phyloP scores from a whole-genome alignment of 2,329 filamentous ascomycete genomes.

The Trichoderma atrobrunneum region DNA sequence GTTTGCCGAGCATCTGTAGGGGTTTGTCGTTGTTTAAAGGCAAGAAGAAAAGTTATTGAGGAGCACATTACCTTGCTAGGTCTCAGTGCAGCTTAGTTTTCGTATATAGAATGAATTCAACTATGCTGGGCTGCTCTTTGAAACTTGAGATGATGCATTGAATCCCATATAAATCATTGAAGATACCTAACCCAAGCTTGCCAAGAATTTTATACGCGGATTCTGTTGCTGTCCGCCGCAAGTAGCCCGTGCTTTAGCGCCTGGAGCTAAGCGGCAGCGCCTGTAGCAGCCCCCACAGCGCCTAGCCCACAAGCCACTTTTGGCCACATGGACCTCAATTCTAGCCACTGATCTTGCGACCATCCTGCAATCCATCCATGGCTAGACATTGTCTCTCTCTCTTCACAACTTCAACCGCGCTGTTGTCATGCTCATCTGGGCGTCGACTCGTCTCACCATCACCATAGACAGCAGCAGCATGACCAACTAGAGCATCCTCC shows the following conservation, averaged over 20 bases:
- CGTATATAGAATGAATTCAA: not conserved
- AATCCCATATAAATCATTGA: not conserved
- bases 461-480: not conserved
- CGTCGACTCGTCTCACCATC: not conserved
- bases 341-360: not conserved
- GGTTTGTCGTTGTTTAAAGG: not conserved
- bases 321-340: slow-evolving; percentile 12
- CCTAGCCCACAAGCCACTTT: slow-evolving; percentile 5
- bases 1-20: slow-evolving; percentile 55
- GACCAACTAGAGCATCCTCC: not conserved
- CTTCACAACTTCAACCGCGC: not conserved
- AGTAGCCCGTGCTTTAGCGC: not conserved
- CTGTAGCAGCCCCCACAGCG: not conserved
- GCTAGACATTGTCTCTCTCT: not conserved
- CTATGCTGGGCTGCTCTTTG: not conserved
- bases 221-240: too few species aligned
- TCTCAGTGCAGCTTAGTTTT: not conserved
- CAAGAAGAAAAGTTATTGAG: not conserved
- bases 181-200: too few species aligned
- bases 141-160: not conserved
- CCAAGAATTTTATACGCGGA: too few species aligned
- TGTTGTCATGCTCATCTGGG: not conserved
- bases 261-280: not conserved
- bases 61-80: not conserved
- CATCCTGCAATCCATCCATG: not conserved